Base-by-base conservation (phyloP, 2,329 filamentous ascomycete genomes). In the Alternaria angustiovoidea region DNA sequence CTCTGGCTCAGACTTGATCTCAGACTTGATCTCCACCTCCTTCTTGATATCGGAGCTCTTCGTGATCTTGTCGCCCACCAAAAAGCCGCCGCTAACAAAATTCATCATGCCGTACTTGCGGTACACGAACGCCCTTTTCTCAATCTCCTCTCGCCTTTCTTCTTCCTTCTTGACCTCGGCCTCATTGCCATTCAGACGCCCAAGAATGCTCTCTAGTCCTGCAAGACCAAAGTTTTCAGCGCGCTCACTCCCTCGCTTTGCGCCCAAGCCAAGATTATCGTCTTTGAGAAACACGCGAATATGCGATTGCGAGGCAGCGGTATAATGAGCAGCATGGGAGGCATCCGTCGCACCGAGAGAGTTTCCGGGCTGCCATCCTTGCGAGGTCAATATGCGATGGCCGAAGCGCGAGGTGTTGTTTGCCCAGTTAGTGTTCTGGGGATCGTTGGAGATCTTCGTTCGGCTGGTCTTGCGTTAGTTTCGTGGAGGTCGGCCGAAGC, bases 341-440 rank as follows among this genome's bases (percentile, higher is more conserved):
- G 93, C 89, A 75, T 93, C 85, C 71, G 90, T 86, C 4, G 90
- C 91, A 54, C 95, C 95, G 22, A 99, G 87, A 54, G 88, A 91
- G 66, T 90, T 86, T 36, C 95, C 95, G 0, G 94, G 93, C 62
- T 89, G 86, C 95, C 95, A 99, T 66, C 95, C 95, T 73, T 97
- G 93, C 16, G 90, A 85, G 51, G 89, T 88, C 74, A 99, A 88
- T 68, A 98, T 94, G 75, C 89, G 92, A 78, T 97, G 94, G 69
- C 95, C 95, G 78, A 95, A 98, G 54, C 88, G 89, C 57, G 86
- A 86, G 66, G 90, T 92, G 76, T 94, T 90, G 72, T 90, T 89
- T 57, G 90, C 89, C 95, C 95, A 99, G 85, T 87, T 88, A 48
- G 92, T 97, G 79, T 98, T 99, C 81, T 98, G 97, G 7, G 95